Percentiles rank a stretch among this genome's conserved stretches.
phyloP scores from a whole-genome alignment of 2,329 filamentous ascomycete genomes.

The Sporothrix schenckii region DNA sequence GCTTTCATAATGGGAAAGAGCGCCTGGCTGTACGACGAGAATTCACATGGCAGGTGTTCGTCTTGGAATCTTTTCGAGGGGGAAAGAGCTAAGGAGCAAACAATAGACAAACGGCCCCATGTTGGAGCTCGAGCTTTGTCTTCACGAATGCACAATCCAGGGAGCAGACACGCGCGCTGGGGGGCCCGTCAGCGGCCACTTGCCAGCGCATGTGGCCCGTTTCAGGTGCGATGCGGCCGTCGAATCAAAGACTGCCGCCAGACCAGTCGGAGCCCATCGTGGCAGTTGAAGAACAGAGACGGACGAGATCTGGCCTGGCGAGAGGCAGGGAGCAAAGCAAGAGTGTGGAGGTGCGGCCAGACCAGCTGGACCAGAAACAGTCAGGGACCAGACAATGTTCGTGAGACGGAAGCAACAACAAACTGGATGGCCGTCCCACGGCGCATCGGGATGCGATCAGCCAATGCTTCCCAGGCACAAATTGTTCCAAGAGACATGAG shows the following conservation, averaged over 20 bases:
- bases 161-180: conserved; percentile 13
- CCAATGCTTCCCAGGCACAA: conserved; percentile 5
- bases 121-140: neutral
- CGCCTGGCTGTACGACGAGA: too few relatives aligned
- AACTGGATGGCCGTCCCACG: neutral
- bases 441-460: neutral
- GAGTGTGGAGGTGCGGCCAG: conserved; percentile 1
- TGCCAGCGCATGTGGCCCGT: conserved; percentile 29
- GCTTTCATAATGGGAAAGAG: conserved; percentile 12
- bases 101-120: neutral
- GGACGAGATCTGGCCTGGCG: neutral
- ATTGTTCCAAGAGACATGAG: neutral
- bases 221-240: conserved; percentile 31
- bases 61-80: neutral
- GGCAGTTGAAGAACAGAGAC: conserved; percentile 9
- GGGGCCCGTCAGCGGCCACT: neutral
- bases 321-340: conserved; percentile 5
- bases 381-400: neutral
- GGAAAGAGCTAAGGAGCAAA: neutral
- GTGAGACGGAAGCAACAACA: neutral
- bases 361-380: neutral
- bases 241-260: conserved; percentile 26
- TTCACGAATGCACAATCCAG: conserved; percentile 5
- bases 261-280: neutral
- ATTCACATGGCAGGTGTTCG: neutral